These are phyloP conservation scores for Priceomyces medius DNA, from an alignment of 805 yeast species.

Conservation along the genomic window DNA sequence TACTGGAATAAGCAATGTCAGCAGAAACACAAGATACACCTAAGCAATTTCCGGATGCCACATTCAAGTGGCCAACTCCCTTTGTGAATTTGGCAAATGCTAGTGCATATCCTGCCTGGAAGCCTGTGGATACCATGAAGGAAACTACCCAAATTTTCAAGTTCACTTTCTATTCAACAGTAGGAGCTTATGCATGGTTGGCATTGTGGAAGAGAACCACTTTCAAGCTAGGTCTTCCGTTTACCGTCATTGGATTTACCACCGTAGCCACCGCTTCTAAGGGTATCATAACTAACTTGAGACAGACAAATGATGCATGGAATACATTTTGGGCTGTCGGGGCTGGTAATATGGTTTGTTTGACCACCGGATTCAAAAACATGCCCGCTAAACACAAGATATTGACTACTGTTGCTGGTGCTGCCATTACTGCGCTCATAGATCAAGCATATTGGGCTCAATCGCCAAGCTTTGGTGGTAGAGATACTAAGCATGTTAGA, in stretches of 20 bases:
- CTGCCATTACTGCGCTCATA: slow-evolving; percentile 34
- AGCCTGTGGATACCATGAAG: slow-evolving; percentile 55
- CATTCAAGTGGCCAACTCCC: slow-evolving; percentile 42
- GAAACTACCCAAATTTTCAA: slow-evolving; percentile 48
- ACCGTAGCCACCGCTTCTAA: slow-evolving; percentile 51
- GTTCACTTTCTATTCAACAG: slow-evolving; percentile 47
- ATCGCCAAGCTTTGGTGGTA: slow-evolving; percentile 37
- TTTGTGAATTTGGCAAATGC: slow-evolving; percentile 39
- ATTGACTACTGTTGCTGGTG: slow-evolving; percentile 41
- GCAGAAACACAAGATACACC: slow-evolving; percentile 9
- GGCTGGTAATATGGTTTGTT: slow-evolving; percentile 44
- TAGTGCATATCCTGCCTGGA: slow-evolving; percentile 46
- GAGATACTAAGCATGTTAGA: slow-evolving; percentile 36
- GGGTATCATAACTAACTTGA: slow-evolving; percentile 54
- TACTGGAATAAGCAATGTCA: slow-evolving; percentile 8
- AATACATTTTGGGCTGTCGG: slow-evolving; percentile 66
- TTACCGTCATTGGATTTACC: slow-evolving; percentile 43
- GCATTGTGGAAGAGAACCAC: slow-evolving; percentile 44
- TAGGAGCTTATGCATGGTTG: slow-evolving; percentile 49
- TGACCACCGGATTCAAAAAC: slow-evolving; percentile 43
- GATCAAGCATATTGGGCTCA: slow-evolving; percentile 44
- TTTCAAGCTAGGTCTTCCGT: slow-evolving; percentile 40
- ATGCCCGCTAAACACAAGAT: slow-evolving; percentile 44
- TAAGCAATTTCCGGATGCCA: slow-evolving; percentile 32
- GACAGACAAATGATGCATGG: slow-evolving; percentile 62